Evolutionary conservation across 2,329 filamentous ascomycete genomes (phyloP).

Genomic region (Epichloe festucae): DNA sequence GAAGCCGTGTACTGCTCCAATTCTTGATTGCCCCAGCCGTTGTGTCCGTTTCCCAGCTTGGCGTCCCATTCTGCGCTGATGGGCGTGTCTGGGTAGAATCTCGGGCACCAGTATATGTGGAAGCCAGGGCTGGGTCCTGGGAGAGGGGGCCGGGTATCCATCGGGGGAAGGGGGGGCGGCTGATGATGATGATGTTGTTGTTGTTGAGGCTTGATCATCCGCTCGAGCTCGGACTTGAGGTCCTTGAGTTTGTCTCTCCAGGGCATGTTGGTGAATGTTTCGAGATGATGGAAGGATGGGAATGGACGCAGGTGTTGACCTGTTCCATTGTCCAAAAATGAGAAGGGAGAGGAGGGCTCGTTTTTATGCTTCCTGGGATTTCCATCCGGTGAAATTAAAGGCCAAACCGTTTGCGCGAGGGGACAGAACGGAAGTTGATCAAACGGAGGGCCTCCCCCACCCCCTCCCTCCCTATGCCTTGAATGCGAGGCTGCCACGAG

Average conservation of each 20-base stretch:
- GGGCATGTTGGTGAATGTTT: slow-evolving; percentile 13
- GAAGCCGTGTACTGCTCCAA: slow-evolving; percentile 41
- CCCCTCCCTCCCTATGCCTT: background rate
- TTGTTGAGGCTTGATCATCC: slow-evolving; percentile 17
- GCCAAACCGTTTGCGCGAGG: background rate
- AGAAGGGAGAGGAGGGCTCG: no score
- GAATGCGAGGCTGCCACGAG: background rate
- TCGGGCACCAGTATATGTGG: slow-evolving; percentile 37
- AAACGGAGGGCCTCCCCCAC: background rate
- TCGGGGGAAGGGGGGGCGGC: slow-evolving; percentile 9
- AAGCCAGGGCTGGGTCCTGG: slow-evolving; percentile 6
- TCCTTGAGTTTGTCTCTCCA: slow-evolving; percentile 27
- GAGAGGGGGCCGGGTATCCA: slow-evolving; percentile 7
- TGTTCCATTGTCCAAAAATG: background rate
- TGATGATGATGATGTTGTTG: background rate
- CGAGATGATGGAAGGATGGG: no score
- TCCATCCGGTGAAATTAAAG: no score
- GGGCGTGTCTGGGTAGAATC: slow-evolving; percentile 31
- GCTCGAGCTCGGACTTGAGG: slow-evolving; percentile 25
- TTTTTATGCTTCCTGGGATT: no score
- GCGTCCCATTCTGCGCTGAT: slow-evolving; percentile 39
- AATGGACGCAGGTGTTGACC: background rate
- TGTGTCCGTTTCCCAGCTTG: slow-evolving; percentile 39
- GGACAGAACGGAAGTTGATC: background rate
- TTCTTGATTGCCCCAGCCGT: slow-evolving; percentile 51